Conservation (phyloP, 257 asterid genomes). For the Solanum chilense region DNA sequence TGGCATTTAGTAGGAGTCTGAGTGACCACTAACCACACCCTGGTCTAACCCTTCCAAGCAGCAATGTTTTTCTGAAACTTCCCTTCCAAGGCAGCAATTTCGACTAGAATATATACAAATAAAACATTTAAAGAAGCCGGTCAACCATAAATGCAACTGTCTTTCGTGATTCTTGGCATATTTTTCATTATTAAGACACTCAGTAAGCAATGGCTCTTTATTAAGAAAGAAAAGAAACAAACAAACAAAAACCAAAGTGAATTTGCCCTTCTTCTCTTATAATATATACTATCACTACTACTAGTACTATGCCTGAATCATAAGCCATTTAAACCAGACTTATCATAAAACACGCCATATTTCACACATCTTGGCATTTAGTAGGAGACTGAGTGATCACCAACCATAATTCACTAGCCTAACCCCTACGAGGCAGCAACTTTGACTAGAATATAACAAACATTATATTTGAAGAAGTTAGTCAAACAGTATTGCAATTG, state of each 20-base stretch:
- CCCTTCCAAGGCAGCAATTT: not conserved
- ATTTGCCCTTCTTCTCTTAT: not conserved
- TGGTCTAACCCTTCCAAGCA: not conserved
- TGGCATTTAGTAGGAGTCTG: not conserved
- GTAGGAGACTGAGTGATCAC: not conserved
- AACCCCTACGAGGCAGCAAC: not conserved
- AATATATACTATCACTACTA: not conserved
- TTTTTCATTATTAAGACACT: not conserved
- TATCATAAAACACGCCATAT: not conserved
- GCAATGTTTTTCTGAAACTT: not conserved
- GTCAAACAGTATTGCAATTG: not conserved
- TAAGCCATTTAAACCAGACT: not conserved
- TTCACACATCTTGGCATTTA: not conserved
- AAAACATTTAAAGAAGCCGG: not conserved
- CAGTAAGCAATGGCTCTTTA: not conserved
- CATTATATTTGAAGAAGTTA: not conserved
- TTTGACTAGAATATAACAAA: not conserved
- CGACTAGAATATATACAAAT: not conserved
- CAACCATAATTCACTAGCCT: not conserved
- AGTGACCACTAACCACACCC: not conserved
- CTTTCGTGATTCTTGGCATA: not conserved
- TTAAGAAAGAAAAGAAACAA: not conserved
- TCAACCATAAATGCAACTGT: not conserved
- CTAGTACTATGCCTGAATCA: not conserved
- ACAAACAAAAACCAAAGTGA: not conserved